Evolutionary conservation across 768 basidiomycete species (phyloP).

Genomic region (Tricholoma hemisulphureum): DNA sequence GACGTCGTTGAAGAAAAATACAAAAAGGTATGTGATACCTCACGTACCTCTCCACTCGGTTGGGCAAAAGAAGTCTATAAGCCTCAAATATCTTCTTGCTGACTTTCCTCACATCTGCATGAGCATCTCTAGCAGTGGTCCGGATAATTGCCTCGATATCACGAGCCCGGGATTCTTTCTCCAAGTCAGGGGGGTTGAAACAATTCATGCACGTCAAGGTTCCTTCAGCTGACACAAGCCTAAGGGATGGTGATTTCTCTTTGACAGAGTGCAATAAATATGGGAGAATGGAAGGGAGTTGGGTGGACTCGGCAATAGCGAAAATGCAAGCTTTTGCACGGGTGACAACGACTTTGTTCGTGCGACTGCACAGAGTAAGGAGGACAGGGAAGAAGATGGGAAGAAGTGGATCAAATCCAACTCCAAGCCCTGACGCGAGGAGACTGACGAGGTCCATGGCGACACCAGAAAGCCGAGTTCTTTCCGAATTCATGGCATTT

Average conservation of each 20-base stretch:
- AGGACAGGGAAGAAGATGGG: constrained; percentile 67
- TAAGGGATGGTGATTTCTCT: constrained; percentile 67
- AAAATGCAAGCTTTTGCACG: constrained; percentile 63
- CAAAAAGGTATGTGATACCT: background rate
- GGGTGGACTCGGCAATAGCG: constrained; percentile 63
- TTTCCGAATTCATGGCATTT: constrained; percentile 15
- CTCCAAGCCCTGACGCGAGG: constrained; percentile 54
- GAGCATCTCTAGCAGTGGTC: constrained; percentile 66
- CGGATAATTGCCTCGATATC: constrained; percentile 73
- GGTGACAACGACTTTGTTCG: constrained; percentile 75
- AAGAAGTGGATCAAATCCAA: constrained; percentile 65
- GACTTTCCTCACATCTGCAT: constrained; percentile 69
- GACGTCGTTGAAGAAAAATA: constrained; percentile 1
- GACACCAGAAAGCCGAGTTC: constrained; percentile 45
- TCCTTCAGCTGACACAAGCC: constrained; percentile 65
- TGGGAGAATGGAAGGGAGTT: constrained; percentile 61
- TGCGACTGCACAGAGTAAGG: constrained; percentile 62
- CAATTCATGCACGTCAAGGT: constrained; percentile 66
- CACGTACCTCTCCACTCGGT: constrained; percentile 60
- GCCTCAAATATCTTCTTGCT: constrained; percentile 73
- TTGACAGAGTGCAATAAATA: constrained; percentile 57
- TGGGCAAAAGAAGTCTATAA: constrained; percentile 69
- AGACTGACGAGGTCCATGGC: constrained; percentile 62
- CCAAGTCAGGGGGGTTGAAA: constrained; percentile 77
- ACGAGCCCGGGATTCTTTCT: constrained; percentile 60